Evolutionary conservation across 768 basidiomycete species (phyloP), one percentile per base, ranked within the genome.

Genomic region (Amanita jacksonii): DNA sequence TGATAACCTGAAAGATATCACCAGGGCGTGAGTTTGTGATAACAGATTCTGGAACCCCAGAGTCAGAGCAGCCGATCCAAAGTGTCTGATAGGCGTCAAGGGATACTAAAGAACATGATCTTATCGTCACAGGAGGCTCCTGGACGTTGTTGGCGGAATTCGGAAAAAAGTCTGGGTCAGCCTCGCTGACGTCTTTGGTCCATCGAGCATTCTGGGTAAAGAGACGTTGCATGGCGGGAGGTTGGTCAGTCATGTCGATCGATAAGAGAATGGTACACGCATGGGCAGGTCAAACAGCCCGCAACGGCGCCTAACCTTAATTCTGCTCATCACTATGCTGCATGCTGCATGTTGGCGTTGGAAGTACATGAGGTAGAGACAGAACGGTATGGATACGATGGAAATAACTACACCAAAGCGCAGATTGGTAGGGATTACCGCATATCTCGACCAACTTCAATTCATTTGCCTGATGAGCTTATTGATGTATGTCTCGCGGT

Each of bases 401-500:
- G n/a, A n/a, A n/a, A n/a, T n/a, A n/a, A n/a, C n/a, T n/a, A n/a
- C n/a, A n/a, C n/a, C n/a, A n/a, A n/a, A n/a, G n/a, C n/a, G n/a
- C n/a, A n/a, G n/a, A n/a, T n/a, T n/a, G n/a, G n/a, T n/a, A n/a
- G n/a, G n/a, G n/a, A n/a, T n/a, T n/a, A n/a, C n/a, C n/a, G n/a
- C n/a, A n/a, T n/a, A n/a, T 39, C 52, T 52, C 34, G 40, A 44
- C 41, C 37, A 41, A 19, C 46, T 52, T 67, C 58, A 91, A 70
- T 91, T 91, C 88, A 91, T 91, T 69, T 90, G 85, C 46, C 90
- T 76, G 67, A 99, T 79, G 67, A 98, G 90, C 67, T 84, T 85
- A 81, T 96, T 94, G 76, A 99, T 98, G 76, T 88, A 87, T 57
- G 70, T 69, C 70, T 98, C 94, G 64, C 96, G 83, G 75, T 97